Percentiles rank a stretch among this genome's conserved stretches.
Conservation (phyloP, 139 green algal species). For the Closterium sp. region DNA sequence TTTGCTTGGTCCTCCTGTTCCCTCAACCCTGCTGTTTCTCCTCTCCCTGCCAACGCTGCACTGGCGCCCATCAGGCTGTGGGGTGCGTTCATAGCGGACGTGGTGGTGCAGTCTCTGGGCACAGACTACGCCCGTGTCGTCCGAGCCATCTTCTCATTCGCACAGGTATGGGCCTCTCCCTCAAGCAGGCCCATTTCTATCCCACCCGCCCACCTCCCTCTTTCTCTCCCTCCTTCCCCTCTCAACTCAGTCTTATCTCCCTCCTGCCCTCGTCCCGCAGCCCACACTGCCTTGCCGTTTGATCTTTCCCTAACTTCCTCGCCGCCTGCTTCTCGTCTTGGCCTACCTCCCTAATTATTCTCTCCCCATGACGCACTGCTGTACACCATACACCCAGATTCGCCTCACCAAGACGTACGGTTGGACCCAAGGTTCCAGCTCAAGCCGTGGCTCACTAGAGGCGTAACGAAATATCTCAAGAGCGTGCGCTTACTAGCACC, state of each 20-base stretch:
- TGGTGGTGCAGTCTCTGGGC: slow-evolving; percentile 30
- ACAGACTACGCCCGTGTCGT: slow-evolving; percentile 48
- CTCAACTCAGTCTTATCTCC: neutral
- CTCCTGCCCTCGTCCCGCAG: no score
- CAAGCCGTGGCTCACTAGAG: neutral
- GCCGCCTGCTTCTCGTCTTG: no score
- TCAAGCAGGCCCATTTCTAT: slow-evolving; percentile 2
- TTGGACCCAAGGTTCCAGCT: slow-evolving; percentile 9
- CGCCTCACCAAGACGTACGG: slow-evolving; percentile 25
- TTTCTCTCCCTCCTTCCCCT: neutral
- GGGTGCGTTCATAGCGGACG: slow-evolving; percentile 43
- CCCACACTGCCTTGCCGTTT: no score
- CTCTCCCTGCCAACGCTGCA: neutral
- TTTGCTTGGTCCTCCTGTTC: neutral
- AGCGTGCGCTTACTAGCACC: neutral
- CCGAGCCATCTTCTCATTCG: slow-evolving; percentile 45
- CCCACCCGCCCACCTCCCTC: neutral
- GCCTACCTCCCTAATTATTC: no score
- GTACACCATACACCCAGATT: neutral
- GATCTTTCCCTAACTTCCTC: no score
- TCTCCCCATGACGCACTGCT: no score
- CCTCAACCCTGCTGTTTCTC: neutral
- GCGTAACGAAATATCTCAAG: neutral
- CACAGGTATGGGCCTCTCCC: slow-evolving; percentile 21
- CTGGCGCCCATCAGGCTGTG: slow-evolving; percentile 29